Evolutionary conservation across 768 basidiomycete genomes (phyloP).

Genomic region (Collybia sordida): DNA sequence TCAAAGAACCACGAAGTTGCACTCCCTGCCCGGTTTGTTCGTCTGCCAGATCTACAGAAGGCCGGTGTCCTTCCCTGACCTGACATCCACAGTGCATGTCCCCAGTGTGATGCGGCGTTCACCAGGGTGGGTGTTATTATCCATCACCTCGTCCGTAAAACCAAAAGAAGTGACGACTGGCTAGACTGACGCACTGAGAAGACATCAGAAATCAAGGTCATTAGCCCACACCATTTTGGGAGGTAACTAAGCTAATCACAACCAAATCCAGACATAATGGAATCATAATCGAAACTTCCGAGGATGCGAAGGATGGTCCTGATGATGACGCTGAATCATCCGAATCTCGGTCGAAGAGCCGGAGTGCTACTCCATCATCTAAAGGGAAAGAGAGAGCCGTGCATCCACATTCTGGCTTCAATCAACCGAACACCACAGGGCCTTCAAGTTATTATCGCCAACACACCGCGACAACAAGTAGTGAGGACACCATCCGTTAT

Average conservation of each 20-base stretch:
- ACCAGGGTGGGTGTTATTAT: conserved; percentile 57
- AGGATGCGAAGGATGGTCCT: conserved; percentile 19
- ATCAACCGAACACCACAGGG: conserved; percentile 28
- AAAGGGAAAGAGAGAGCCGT: conserved; percentile 39
- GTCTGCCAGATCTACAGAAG: conserved; percentile 20
- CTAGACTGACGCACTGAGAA: conserved; percentile 78
- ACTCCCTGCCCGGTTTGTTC: conserved; percentile 74
- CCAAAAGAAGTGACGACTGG: conserved; percentile 15
- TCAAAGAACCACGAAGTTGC: conserved; percentile 76
- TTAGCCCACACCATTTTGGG: conserved; percentile 13
- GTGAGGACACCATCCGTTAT: conserved; percentile 25
- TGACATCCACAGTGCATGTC: conserved; percentile 53
- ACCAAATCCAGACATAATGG: conserved; percentile 57
- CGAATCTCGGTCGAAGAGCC: conserved; percentile 47
- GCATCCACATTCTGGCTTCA: conserved; percentile 19
- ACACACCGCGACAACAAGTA: conserved; percentile 50
- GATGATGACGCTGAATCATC: conserved; percentile 34
- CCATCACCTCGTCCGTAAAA: conserved; percentile 2
- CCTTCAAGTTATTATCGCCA: conserved; percentile 66
- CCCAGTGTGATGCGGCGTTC: conserved; percentile 79
- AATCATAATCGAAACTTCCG: conserved; percentile 55
- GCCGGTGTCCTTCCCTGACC: conserved; percentile 5
- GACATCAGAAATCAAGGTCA: conserved; percentile 80
- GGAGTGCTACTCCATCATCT: conserved; percentile 45
- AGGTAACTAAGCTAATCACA: not conserved